These are phyloP conservation scores for Xylaria bambusicola DNA, from an alignment of 495 filamentous ascomycete species.

Conservation along the genomic window DNA sequence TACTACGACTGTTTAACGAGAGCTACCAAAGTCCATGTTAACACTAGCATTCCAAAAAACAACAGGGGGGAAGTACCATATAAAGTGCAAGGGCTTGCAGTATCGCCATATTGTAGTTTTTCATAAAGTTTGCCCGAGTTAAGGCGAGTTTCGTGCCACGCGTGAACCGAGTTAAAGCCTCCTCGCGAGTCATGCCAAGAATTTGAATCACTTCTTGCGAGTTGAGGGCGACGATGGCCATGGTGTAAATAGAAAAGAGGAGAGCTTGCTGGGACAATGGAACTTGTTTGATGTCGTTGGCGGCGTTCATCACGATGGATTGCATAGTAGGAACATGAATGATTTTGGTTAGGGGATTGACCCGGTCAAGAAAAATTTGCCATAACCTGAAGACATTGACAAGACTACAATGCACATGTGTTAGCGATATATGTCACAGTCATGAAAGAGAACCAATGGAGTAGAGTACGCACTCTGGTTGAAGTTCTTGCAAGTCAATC, in stretches of 20 bases:
- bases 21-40: slow-evolving; percentile 26
- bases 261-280: slow-evolving; percentile 37
- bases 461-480: slow-evolving; percentile 15
- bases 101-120: slow-evolving; percentile 55
- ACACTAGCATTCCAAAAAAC: not conserved
- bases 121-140: slow-evolving; percentile 39
- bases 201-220: slow-evolving; percentile 35
- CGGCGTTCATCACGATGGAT: slow-evolving; percentile 36
- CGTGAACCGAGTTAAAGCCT: slow-evolving; percentile 30
- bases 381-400: slow-evolving; percentile 30
- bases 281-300: slow-evolving; percentile 37
- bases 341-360: slow-evolving; percentile 59
- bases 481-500: slow-evolving; percentile 15
- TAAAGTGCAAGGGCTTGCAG: slow-evolving; percentile 62
- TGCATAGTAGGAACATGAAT: slow-evolving; percentile 56
- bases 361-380: slow-evolving; percentile 42
- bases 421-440: too few relatives aligned
- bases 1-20: slow-evolving; percentile 44
- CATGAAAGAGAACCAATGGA: not conserved
- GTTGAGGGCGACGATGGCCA: slow-evolving; percentile 34
- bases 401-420: slow-evolving; percentile 26
- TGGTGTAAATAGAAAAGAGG: slow-evolving; percentile 42
- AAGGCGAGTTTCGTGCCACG: slow-evolving; percentile 37
- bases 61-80: slow-evolving; percentile 36
- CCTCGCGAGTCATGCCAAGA: slow-evolving; percentile 33